Evolutionary conservation across 169 alveolate genomes (phyloP), one percentile per base, ranked within the genome.

Genomic region (Babesia divergens): DNA sequence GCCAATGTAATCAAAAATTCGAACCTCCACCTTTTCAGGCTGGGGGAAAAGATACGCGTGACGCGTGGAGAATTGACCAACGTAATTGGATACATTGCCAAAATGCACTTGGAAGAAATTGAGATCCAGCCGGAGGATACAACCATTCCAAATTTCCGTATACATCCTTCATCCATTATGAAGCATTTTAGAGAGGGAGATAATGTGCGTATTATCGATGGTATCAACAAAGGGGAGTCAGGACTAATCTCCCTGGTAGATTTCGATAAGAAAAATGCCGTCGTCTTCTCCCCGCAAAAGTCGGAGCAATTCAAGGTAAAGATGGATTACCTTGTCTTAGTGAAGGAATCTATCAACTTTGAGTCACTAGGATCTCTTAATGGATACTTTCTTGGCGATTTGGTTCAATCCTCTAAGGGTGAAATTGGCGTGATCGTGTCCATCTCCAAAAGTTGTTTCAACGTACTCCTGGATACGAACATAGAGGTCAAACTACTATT

Each of bases 131-230:
- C 93, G 4, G 91, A 88, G 37, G 87, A 90, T 70, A 35, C 64
- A 22, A 91, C 89, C n/a, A 80, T 86, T 49, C 83, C 91, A 9
- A 80, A 84, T 43, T 88, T 87, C 53, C 80, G 79, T 28, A 75
- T 90, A 6, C 85, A 83, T 43, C 86, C 65, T 28, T 47, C 53
- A 16, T 84, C 82, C 47, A 66, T 86, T 22, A 84, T 90, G 16
- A 91, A 91, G 65, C 74, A 86, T 46, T 86, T 91, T 46, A 84
- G 55, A n/a, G 91, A 89, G 49, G 95, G 95, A 13, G 95, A 91
- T 65, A 86, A 89, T 37, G 95, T 91, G 35, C 70, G 91, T 18
- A 86, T 89, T 18, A 83, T 91, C 40, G 91, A 84, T 50, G 95
- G 95, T 6, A 42, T 84, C 38, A 86, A 91, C 69, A 88, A 84